phyloP scores from a whole-genome alignment of 75 land plant genomes.

The Pinus taeda region DNA sequence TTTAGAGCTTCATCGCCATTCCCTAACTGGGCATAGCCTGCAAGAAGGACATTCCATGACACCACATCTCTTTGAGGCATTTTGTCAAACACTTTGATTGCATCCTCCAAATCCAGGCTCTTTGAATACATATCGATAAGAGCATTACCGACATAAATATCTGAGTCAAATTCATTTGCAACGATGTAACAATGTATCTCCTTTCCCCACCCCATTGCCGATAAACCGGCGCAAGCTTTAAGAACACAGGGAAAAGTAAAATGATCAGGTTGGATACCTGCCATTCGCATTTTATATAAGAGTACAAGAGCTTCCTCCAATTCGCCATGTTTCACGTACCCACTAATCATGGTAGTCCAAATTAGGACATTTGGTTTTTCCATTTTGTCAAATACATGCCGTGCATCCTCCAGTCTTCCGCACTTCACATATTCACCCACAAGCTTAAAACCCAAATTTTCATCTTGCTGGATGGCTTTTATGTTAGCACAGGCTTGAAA shows the following conservation, averaged over 20 bases:
- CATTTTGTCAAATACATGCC: no score
- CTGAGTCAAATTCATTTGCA: slow-evolving; percentile 2
- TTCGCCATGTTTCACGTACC: not conserved
- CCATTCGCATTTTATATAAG: slow-evolving; percentile 45
- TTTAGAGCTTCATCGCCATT: no score
- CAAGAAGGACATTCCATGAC: no score
- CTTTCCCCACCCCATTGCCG: slow-evolving; percentile 10
- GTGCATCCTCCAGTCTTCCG: no score
- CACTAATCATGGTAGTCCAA: slow-evolving; percentile 8
- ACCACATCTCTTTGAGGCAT: slow-evolving; percentile 12
- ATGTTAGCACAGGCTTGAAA: no score
- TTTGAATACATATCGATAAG: slow-evolving; percentile 20
- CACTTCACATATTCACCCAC: no score
- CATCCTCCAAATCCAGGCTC: slow-evolving; percentile 12
- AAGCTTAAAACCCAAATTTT: no score
- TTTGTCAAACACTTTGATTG: slow-evolving; percentile 13
- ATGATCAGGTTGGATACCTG: slow-evolving; percentile 31
- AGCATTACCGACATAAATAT: slow-evolving; percentile 11
- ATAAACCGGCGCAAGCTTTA: slow-evolving; percentile 38
- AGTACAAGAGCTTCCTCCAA: slow-evolving; percentile 29
- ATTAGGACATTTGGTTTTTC: no score
- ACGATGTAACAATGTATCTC: slow-evolving; percentile 13
- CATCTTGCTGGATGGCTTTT: no score
- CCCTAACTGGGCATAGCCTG: no score
- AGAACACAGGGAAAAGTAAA: slow-evolving; percentile 35